phyloP scores from a whole-genome alignment of 305 asterid genomes.

The Fraxinus nigra region DNA sequence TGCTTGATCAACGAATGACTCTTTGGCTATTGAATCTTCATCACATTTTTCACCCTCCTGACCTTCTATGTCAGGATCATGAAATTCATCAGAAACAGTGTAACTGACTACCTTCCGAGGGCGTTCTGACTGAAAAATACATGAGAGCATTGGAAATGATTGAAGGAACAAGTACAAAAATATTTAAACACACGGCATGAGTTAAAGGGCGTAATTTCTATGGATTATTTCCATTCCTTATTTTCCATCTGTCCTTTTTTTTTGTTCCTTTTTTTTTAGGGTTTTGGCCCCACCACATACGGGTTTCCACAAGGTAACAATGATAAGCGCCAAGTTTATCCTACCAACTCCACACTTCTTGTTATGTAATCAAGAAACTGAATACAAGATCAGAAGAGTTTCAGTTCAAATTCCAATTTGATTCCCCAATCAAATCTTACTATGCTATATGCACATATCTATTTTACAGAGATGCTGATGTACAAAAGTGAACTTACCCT shows the following conservation, averaged over 20 bases:
- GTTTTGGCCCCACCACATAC: background rate
- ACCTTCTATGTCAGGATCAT: constrained; percentile 18
- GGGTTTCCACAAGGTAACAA: background rate
- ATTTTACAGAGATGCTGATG: background rate
- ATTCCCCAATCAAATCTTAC: background rate
- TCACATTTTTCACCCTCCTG: constrained; percentile 26
- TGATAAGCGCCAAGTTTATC: background rate
- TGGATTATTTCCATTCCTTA: background rate
- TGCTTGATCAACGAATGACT: constrained; percentile 26
- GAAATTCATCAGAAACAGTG: constrained; percentile 34
- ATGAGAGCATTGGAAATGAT: constrained; percentile 13
- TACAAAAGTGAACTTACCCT: constrained; percentile 48
- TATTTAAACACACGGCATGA: background rate
- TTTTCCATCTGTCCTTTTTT: background rate
- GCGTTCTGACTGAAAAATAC: constrained; percentile 63
- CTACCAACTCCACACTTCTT: background rate
- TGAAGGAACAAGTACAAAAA: background rate
- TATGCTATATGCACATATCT: background rate
- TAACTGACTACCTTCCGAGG: constrained; percentile 57
- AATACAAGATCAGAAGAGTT: background rate
- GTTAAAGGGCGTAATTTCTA: background rate
- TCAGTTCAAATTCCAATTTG: background rate
- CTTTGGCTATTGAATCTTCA: constrained; percentile 25
- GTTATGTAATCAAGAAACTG: background rate
- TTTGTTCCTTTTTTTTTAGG: background rate